Conservation (phyloP, 176 grass and related monocot genomes). For the Rhynchospora pubera region DNA sequence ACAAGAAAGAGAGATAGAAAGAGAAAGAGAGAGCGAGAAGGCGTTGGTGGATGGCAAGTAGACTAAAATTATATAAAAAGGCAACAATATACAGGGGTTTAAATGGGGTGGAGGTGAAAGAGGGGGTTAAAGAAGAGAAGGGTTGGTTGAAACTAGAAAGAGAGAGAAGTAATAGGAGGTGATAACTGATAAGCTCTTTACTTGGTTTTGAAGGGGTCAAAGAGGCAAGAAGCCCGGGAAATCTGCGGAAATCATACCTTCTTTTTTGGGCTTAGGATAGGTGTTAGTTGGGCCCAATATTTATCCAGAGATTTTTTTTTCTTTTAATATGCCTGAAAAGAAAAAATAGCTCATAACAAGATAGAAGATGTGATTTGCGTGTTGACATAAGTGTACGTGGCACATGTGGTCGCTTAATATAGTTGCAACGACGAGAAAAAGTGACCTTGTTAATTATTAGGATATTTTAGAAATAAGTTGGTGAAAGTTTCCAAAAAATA, state of each 20-base stretch:
- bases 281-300: too few species aligned
- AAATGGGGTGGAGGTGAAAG: neutral
- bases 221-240: neutral
- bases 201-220: slow-evolving; percentile 27
- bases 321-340: too few species aligned
- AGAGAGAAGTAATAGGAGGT: neutral
- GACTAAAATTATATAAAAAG: slow-evolving; percentile 18
- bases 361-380: too few species aligned
- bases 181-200: slow-evolving; percentile 5
- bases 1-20: neutral
- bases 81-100: neutral
- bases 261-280: too few species aligned
- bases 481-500: neutral
- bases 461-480: neutral
- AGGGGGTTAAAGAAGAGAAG: neutral
- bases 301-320: too few species aligned
- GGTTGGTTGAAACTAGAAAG: slow-evolving; percentile 1
- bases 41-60: slow-evolving; percentile 14
- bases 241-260: too few species aligned
- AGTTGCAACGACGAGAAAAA: neutral
- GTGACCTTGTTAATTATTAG: neutral
- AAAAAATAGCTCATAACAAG: too few species aligned
- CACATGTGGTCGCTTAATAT: neutral
- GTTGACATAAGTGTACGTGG: neutral
- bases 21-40: neutral